Evolutionary conservation across 495 filamentous ascomycete species (phyloP).

Genomic region (Thermothielavioides terrestris): DNA sequence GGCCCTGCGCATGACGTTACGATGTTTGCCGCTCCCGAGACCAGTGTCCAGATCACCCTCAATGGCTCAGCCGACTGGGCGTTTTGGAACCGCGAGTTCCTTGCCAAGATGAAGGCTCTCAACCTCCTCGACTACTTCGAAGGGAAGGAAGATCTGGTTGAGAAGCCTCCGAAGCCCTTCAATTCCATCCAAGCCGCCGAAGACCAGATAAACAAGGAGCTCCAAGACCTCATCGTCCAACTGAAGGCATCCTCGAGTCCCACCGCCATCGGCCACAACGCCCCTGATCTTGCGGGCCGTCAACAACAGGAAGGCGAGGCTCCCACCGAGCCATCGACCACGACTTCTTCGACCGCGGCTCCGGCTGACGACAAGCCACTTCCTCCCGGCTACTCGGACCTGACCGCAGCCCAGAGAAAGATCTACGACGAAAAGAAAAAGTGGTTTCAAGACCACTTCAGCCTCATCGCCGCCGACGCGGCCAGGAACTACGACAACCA

Average conservation of each 20-base stretch:
- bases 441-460: background rate
- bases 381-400: background rate
- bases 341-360: no score
- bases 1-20: background rate
- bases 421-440: background rate
- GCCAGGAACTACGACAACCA: background rate
- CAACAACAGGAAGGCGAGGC: no score
- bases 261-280: no score
- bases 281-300: no score
- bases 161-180: background rate
- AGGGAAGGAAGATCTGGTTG: background rate
- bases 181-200: background rate
- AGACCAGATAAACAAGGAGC: background rate
- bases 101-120: background rate
- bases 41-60: background rate
- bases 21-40: background rate
- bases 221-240: background rate
- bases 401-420: background rate
- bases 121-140: background rate
- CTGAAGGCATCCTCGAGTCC: no score
- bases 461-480: background rate
- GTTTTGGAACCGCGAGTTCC: background rate
- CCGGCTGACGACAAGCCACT: no score
- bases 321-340: no score
- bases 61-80: background rate